Evolutionary conservation across 2,329 filamentous ascomycete species (phyloP).

Genomic region (Dothistroma septosporum): DNA sequence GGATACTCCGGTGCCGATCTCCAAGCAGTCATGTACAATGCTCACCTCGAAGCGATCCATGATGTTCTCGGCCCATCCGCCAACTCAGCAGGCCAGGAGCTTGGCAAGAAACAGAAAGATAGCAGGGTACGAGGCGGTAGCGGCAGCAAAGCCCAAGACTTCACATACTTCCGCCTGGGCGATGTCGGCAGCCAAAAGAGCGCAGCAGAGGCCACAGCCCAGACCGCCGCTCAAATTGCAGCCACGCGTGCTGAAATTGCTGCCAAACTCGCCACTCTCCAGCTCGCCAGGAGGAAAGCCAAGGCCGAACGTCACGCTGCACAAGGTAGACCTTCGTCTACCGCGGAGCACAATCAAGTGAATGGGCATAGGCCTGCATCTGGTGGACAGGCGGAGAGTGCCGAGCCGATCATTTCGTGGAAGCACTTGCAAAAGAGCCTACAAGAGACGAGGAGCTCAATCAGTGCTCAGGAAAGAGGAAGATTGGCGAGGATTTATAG

Average conservation of each 20-base stretch:
- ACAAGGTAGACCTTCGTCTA: constrained; percentile 15
- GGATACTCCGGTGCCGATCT: constrained; percentile 93
- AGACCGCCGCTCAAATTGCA: constrained; percentile 48
- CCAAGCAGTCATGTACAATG: constrained; percentile 92
- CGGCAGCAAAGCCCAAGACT: constrained; percentile 44
- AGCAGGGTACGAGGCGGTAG: constrained; percentile 19
- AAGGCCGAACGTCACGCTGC: constrained; percentile 47
- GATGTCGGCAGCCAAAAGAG: constrained; percentile 35
- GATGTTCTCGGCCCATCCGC: constrained; percentile 64
- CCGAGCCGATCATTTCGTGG: constrained; percentile 78
- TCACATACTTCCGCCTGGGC: constrained; percentile 82
- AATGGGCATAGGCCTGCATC: constrained; percentile 5
- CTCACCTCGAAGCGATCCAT: constrained; percentile 94
- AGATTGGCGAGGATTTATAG: constrained; percentile 77
- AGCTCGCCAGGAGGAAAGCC: constrained; percentile 62
- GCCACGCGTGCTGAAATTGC: constrained; percentile 72
- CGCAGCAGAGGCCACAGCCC: constrained; percentile 19
- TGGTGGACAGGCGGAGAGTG: constrained; percentile 11
- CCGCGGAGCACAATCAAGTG: constrained; percentile 10
- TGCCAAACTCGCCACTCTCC: constrained; percentile 77
- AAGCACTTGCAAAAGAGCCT: constrained; percentile 76
- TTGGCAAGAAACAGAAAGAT: constrained; percentile 33
- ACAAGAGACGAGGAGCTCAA: constrained; percentile 72
- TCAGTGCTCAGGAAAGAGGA: constrained; percentile 70
- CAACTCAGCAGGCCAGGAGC: constrained; percentile 30